Percentiles rank a stretch among this genome's conserved stretches.
Evolutionary conservation across 768 basidiomycete species (phyloP).

Genomic region (Udeniomyces megalosporus): DNA sequence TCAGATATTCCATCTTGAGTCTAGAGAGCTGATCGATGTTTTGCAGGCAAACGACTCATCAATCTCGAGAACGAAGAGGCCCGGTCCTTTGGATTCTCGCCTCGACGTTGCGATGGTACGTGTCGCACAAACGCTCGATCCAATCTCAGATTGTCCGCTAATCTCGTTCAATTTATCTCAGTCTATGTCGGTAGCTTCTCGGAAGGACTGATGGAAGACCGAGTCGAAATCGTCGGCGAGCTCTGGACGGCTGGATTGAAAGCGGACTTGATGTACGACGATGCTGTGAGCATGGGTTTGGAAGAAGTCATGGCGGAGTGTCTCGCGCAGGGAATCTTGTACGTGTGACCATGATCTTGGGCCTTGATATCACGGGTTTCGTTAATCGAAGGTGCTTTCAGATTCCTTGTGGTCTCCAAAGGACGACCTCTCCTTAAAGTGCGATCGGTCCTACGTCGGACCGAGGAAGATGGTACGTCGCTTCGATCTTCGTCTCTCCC

Average conservation of each 20-base stretch:
- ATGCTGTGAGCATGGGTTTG: background rate
- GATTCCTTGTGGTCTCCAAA: conserved; percentile 14
- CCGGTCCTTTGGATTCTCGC: conserved; percentile 20
- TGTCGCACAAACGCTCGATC: too few species aligned
- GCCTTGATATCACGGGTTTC: too few species aligned
- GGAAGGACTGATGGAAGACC: conserved; percentile 19
- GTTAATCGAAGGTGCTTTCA: background rate
- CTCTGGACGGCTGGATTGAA: conserved; percentile 22
- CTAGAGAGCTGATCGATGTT: too few species aligned
- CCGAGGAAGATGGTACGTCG: conserved; percentile 11
- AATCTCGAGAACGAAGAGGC: conserved; percentile 16
- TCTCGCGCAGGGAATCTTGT: conserved; percentile 24
- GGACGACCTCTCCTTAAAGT: conserved; percentile 13
- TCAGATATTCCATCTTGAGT: too few species aligned
- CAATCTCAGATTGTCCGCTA: too few species aligned
- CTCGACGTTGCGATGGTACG: conserved; percentile 21
- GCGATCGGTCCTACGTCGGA: conserved; percentile 8
- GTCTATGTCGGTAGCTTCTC: conserved; percentile 25
- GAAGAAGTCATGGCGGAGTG: conserved; percentile 23
- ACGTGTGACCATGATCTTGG: too few species aligned
- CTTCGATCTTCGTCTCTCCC: background rate
- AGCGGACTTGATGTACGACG: conserved; percentile 23
- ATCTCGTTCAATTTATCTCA: too few species aligned
- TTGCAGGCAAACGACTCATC: conserved; percentile 11
- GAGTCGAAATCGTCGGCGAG: conserved; percentile 23